These are phyloP conservation scores for Boletus reticulatus DNA, from an alignment of 768 basidiomycete species.

Conservation along the genomic window DNA sequence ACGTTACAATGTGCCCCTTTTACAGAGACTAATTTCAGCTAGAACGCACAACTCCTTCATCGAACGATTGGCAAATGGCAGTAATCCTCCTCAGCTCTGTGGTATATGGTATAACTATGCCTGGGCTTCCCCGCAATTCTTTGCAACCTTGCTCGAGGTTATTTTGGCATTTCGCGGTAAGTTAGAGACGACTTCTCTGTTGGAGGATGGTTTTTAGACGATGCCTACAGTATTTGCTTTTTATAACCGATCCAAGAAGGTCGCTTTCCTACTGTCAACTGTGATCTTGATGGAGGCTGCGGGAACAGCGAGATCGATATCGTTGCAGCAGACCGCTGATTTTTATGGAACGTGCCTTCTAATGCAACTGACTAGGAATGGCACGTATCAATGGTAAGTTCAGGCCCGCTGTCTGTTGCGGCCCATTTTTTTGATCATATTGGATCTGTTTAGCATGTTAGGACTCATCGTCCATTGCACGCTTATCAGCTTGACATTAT, in stretches of 20 bases:
- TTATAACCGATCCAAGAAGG: conserved; percentile 14
- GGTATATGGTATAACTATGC: conserved; percentile 13
- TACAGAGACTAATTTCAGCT: background rate
- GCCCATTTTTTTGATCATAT: background rate
- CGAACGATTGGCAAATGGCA: conserved; percentile 7
- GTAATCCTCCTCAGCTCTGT: conserved; percentile 9
- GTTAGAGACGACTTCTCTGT: background rate
- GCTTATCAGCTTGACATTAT: conserved; percentile 14
- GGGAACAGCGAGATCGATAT: conserved; percentile 3
- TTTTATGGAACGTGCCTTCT: conserved; percentile 15
- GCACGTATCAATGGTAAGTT: conserved; percentile 9
- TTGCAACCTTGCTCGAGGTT: conserved; percentile 14
- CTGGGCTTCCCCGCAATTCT: background rate
- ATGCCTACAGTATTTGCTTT: conserved; percentile 14
- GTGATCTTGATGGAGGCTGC: conserved; percentile 5
- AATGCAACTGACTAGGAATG: background rate
- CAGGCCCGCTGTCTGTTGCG: background rate
- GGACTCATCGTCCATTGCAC: conserved; percentile 13
- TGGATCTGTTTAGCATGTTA: conserved; percentile 8
- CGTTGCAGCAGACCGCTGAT: background rate
- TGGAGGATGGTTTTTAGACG: background rate
- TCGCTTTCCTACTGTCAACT: conserved; percentile 5
- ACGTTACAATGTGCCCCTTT: background rate
- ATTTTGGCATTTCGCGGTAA: conserved; percentile 18
- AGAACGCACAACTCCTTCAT: conserved; percentile 17